A percentile compares a stretch with the other conserved stretches of the same genome.
Conservation (phyloP, 495 filamentous ascomycete genomes). For the Tuber melanosporum region DNA sequence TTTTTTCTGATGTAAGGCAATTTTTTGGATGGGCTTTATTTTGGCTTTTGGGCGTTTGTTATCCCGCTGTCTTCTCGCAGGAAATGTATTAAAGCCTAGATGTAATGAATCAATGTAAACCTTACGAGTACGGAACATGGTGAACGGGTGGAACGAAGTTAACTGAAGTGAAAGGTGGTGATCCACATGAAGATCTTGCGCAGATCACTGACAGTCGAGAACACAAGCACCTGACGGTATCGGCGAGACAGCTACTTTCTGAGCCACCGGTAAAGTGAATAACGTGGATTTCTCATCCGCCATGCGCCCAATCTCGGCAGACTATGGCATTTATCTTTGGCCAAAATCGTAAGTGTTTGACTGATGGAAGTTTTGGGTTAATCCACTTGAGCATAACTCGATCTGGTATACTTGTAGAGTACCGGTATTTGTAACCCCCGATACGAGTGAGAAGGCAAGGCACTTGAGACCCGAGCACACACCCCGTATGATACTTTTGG, state of each 20-base stretch:
- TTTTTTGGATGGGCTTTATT: neutral
- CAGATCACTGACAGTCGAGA: neutral
- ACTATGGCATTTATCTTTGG: neutral
- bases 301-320: neutral
- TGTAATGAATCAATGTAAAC: neutral
- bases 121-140: neutral
- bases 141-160: neutral
- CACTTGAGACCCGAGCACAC: too few species aligned
- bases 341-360: neutral
- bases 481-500: too few species aligned
- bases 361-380: too few species aligned
- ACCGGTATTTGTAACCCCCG: too few species aligned
- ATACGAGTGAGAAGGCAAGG: too few species aligned
- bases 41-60: neutral
- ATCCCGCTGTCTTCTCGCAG: neutral
- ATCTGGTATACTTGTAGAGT: too few species aligned
- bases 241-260: neutral
- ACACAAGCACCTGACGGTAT: neutral
- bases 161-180: neutral
- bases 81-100: neutral
- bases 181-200: neutral
- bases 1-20: neutral
- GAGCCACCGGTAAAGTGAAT: neutral
- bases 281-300: neutral
- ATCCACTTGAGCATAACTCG: too few species aligned